Percentiles rank a stretch among this genome's conserved stretches.
These are phyloP conservation scores for Arctium minus DNA, from an alignment of 129 eudicot species.

Conservation along the genomic window DNA sequence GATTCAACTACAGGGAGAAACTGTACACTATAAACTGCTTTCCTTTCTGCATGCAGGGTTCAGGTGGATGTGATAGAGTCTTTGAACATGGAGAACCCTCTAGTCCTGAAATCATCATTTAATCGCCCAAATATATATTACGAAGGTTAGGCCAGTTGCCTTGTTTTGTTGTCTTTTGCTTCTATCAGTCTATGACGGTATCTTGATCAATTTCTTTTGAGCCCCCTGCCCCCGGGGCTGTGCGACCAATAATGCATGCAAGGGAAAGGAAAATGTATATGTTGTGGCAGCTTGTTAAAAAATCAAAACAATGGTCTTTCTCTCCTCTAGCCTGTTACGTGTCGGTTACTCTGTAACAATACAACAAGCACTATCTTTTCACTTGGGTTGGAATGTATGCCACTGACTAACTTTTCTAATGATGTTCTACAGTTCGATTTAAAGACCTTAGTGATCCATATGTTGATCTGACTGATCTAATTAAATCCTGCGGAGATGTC, in stretches of 20 bases:
- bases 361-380: neutral
- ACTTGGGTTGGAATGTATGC: neutral
- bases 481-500: constrained; percentile 73
- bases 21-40: neutral
- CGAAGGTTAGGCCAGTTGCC: constrained; percentile 54
- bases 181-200: neutral
- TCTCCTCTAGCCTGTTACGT: neutral
- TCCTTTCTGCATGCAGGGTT: constrained; percentile 53
- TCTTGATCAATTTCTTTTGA: neutral
- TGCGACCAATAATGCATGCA: neutral
- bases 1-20: neutral
- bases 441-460: constrained; percentile 85
- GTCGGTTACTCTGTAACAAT: neutral
- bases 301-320: neutral
- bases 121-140: constrained; percentile 91
- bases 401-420: constrained; percentile 14
- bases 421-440: constrained; percentile 63
- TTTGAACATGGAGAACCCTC: constrained; percentile 67
- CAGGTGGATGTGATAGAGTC: constrained; percentile 87
- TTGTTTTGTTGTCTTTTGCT: constrained; percentile 10
- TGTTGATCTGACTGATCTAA: constrained; percentile 64
- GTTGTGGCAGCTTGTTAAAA: neutral
- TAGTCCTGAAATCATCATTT: constrained; percentile 84
- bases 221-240: too few relatives aligned
- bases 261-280: neutral